Percentiles rank a stretch among this genome's conserved stretches.
Evolutionary conservation across 2,329 filamentous ascomycete species (phyloP).

Genomic region (Emergomyces pasteurianus): DNA sequence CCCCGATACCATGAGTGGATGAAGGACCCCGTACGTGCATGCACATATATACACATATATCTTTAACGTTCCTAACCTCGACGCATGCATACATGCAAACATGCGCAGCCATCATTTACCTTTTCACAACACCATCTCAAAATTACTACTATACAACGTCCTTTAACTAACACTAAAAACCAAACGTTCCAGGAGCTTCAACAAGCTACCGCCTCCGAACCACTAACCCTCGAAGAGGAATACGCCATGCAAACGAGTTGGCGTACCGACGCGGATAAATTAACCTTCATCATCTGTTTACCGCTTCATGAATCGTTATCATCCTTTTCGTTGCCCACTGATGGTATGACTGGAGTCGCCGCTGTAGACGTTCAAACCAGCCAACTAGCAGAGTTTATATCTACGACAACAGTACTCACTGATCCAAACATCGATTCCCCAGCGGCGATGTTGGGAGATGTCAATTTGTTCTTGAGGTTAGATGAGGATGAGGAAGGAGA

Average conservation of each 20-base stretch:
- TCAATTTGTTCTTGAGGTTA: conserved; percentile 66
- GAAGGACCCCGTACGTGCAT: conserved; percentile 53
- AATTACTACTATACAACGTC: conserved; percentile 6
- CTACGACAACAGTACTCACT: conserved; percentile 10
- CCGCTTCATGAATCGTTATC: conserved; percentile 21
- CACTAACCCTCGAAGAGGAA: conserved; percentile 67
- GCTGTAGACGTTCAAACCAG: not conserved
- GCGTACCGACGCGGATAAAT: conserved; percentile 69
- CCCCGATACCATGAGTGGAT: conserved; percentile 81
- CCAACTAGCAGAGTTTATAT: not conserved
- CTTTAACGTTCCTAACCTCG: not conserved
- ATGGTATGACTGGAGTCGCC: not conserved
- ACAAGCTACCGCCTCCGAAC: conserved; percentile 77
- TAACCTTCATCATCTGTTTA: conserved; percentile 79
- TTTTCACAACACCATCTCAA: not conserved
- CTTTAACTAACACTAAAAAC: not conserved
- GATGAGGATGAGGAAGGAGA: conserved; percentile 41
- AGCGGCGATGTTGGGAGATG: conserved; percentile 55
- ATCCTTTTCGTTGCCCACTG: not conserved
- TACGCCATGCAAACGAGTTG: conserved; percentile 84
- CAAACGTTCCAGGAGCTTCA: conserved; percentile 51
- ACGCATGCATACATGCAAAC: not conserved
- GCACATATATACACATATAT: not conserved
- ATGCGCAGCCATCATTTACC: not conserved
- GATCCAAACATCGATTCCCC: conserved; percentile 43